Base-by-base conservation (phyloP, 768 basidiomycete genomes). In the Mycena olivaceomarginata region DNA sequence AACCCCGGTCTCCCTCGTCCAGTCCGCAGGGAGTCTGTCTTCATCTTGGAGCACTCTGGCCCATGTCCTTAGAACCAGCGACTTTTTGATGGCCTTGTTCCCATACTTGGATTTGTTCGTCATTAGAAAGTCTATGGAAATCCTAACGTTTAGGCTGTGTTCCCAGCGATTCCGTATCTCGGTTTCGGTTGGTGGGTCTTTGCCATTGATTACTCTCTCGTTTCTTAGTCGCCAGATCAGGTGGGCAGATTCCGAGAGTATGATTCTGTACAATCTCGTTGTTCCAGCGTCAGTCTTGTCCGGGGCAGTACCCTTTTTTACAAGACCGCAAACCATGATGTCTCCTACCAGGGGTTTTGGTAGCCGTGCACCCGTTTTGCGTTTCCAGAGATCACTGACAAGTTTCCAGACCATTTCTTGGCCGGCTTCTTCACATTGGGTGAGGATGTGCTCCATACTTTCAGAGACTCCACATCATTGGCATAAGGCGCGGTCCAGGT, bases 161-260 rank as follows among this genome's bases (percentile, higher is more conserved):
- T 57, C 12, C 82, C 83, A 84, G 40, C 71, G 53, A 13, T 73
- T 76, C 7, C 48, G 12, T 1, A 82, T 71, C 51, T 80, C 79
- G 1, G 53, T 16, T 4, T 18, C 48, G 4, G 77, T 65, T 20
- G 48, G 2, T 1, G 64, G 43, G 51, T 40, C n/a, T 22, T 72
- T 71, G 2, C 31, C 71, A 16, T 65, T 20, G 6, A 77, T 63
- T 13, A 63, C 56, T 7, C 67, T 41, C 15, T 72, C 70, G 13
- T 67, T 67, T 12, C 75, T 4, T 2, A 77, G 66, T 31, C 37
- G 64, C 77, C 74, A 78, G 37, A 78, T 75, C 2, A 78, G 63
- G 74, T 70, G 40, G 4, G 74, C 70, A 11, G 72, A 74, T 48
- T 78, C 77, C 16, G 77, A 70, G 13, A 78, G 48, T 2, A 70